Evolutionary conservation across 2,329 filamentous ascomycete genomes (phyloP).

Genomic region (Lecanicillium sp.): DNA sequence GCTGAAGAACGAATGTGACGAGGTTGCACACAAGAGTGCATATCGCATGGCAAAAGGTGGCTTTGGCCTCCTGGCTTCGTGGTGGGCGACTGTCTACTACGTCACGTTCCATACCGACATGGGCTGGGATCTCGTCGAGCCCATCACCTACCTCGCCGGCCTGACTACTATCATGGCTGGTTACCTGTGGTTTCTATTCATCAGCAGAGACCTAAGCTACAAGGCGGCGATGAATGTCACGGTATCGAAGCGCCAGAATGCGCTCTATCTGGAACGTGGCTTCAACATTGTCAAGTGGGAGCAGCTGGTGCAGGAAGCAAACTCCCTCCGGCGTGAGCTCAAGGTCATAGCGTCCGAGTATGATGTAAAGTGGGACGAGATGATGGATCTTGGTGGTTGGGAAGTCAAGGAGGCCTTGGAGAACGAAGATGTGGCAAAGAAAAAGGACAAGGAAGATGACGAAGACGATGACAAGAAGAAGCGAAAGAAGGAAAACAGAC

Average conservation of each 20-base stretch:
- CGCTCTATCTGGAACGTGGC: slow-evolving; percentile 67
- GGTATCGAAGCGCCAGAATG: slow-evolving; percentile 68
- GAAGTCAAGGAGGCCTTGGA: slow-evolving; percentile 54
- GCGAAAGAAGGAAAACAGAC: slow-evolving; percentile 24
- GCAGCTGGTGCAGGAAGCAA: slow-evolving; percentile 70
- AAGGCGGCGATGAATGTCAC: slow-evolving; percentile 82
- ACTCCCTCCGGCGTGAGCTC: slow-evolving; percentile 70
- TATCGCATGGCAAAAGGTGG: slow-evolving; percentile 76
- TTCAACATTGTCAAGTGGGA: slow-evolving; percentile 78
- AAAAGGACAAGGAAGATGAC: slow-evolving; percentile 30
- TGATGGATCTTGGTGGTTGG: slow-evolving; percentile 63
- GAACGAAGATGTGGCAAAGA: slow-evolving; percentile 39
- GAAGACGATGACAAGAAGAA: slow-evolving; percentile 34
- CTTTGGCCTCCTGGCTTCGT: slow-evolving; percentile 64
- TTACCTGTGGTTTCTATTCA: slow-evolving; percentile 90
- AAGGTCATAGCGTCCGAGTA: slow-evolving; percentile 77
- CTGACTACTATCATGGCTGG: slow-evolving; percentile 80
- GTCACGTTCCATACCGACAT: slow-evolving; percentile 65
- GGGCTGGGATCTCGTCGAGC: slow-evolving; percentile 89
- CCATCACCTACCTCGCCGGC: slow-evolving; percentile 84
- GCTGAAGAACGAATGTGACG: slow-evolving; percentile 77
- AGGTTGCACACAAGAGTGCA: slow-evolving; percentile 67
- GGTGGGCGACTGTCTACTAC: slow-evolving; percentile 80
- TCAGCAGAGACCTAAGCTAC: slow-evolving; percentile 85
- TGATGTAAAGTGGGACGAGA: slow-evolving; percentile 84